Percentiles rank a stretch among this genome's conserved stretches.
These are phyloP conservation scores for Ottelia alismoides DNA, from an alignment of 106 monocot genomes.

Conservation along the genomic window DNA sequence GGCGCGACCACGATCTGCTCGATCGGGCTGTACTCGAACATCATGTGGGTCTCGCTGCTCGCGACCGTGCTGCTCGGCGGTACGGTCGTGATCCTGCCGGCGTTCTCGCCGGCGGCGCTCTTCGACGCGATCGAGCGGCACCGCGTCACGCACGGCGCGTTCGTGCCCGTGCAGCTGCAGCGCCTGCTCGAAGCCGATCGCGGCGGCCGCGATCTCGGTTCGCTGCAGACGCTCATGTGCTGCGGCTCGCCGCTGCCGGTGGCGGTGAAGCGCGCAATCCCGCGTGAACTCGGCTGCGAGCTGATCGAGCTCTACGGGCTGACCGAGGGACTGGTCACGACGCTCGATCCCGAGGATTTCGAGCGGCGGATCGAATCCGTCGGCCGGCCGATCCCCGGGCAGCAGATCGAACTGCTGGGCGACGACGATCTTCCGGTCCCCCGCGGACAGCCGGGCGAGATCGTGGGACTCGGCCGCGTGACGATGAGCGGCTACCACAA, in stretches of 20 bases:
- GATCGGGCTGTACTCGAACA: neutral
- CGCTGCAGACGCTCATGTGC: too few relatives aligned
- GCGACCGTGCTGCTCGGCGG: conserved; percentile 1
- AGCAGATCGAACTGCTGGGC: too few relatives aligned
- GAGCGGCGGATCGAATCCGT: too few relatives aligned
- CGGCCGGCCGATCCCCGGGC: too few relatives aligned
- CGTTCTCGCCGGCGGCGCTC: too few relatives aligned
- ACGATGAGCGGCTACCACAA: conserved; percentile 65
- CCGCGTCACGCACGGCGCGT: conserved; percentile 1
- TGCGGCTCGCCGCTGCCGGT: too few relatives aligned
- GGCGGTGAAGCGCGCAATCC: neutral
- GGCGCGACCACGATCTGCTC: conserved; percentile 2
- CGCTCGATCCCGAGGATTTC: conserved; percentile 21
- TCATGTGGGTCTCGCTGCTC: neutral
- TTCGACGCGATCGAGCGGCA: conserved; percentile 2
- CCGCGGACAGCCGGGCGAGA: conserved; percentile 27
- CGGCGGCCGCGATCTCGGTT: too few relatives aligned
- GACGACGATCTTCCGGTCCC: conserved; percentile 18
- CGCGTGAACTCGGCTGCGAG: neutral
- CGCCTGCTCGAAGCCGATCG: too few relatives aligned
- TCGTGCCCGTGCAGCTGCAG: conserved; percentile 1
- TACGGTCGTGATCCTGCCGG: conserved; percentile 1
- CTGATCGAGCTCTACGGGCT: neutral
- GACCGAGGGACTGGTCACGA: conserved; percentile 33
- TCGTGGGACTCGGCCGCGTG: conserved; percentile 26